Base-by-base conservation (phyloP, 208 protist genomes). In the Trypanosoma rangeli region DNA sequence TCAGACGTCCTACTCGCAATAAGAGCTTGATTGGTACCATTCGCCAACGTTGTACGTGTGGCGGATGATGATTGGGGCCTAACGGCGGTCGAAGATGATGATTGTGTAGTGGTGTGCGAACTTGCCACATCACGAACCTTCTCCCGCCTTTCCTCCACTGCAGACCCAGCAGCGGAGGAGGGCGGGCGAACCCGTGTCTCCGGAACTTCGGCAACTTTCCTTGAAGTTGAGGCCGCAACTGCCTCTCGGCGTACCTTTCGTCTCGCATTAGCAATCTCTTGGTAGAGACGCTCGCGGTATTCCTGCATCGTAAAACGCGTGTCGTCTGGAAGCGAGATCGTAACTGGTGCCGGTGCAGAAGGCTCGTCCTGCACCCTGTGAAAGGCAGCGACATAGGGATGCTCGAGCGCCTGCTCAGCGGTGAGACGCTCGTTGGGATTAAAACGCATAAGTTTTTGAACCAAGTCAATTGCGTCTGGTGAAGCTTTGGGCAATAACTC, bases 381-480 rank as follows among this genome's bases (percentile, higher is more conserved):
- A 82, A 98, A 98, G 26, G 87, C 72, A 5, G 84, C 77, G 26
- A 98, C 93, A 78, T 96, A 99, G n/a, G 92, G 90, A 79, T 99
- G 97, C 48, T 92, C 84, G 15, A 99, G 74, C 10, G 95, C 92
- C 76, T 98, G 81, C 37, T 92, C 90, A 1, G 95, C 97, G 29
- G 94, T 98, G 39, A 98, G 75, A 52, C 98, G 82, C 54, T 97
- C 93, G 58, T 97, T 93, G 10, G 97, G 98, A 78, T 99, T 98
- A 79, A 99, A 99, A 69, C 96, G 85, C 67, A 99, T 93, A 13
- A 99, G 84, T 48, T 92, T 89, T 67, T 85, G 31, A 4, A 99
- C 83, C 15, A 99, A 79, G 75, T 98, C 96, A 16, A 98, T 66
- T 3, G 97, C 97, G 1, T 99, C 97, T 9, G 87, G 69, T 0